Base-by-base conservation (phyloP, 2,329 filamentous ascomycete species). In the Huntiella bhutanensis region DNA sequence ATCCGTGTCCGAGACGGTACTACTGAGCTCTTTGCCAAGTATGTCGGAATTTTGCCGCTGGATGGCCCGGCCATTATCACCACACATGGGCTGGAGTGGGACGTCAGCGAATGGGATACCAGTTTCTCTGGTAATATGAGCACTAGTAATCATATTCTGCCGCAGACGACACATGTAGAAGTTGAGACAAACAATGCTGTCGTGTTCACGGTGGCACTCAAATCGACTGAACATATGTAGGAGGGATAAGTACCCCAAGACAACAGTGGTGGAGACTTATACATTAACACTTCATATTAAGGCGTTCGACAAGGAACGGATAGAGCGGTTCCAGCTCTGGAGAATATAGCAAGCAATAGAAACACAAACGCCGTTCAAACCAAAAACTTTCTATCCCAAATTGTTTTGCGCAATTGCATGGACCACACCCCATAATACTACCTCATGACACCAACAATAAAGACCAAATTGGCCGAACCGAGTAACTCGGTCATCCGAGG, bases 41-140 rank as follows among this genome's bases (percentile, higher is more conserved):
- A 93, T 57, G 72, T 92, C 28, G 91, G 91, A 7, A 82, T 98
- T 52, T 67, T 98, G 35, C 91, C 91, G 0, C 64, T 96, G 16
- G 80, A 77, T 47, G 82, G 79, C n/a, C 74, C 78, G 3, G 80
- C 82, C 41, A 60, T 70, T n/a, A 85, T 98, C 54, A 80, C 76
- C 5, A 92, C 84, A 0, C 63, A 67, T 11, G 91, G 91, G 0
- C 65, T 96, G 15, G 79, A 93, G 58, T 98, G 91, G 91, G 86
- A 98, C 61, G 82, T 98, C 1, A 58, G 68, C 49, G 67, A 84
- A 50, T 94, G 88, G 86, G 63, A 71, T 53, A 94, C 82, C 1
- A 68, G 73, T 55, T 81, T 91, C 57, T 81, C 82, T 5, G 78
- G 76, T 0, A 69, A 71, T 53, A 57, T 88, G 49, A 87, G 82